Percentiles rank a stretch among this genome's conserved stretches.
These are phyloP conservation scores for Calonectria hongkongensis DNA, from an alignment of 2,329 filamentous ascomycete species.

Conservation along the genomic window DNA sequence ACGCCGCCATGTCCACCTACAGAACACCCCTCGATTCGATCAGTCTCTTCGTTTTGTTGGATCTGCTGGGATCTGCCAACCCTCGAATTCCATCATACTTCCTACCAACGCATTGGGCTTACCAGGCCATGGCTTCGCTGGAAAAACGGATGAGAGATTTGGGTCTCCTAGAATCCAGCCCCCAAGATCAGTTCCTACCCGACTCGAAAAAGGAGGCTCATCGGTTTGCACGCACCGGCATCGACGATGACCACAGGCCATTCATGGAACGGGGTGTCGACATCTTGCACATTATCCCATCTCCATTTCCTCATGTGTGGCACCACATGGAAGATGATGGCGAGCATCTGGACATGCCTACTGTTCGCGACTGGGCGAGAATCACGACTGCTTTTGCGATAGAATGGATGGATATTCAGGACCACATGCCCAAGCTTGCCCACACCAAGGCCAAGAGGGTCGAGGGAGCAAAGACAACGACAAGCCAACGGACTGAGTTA, in stretches of 20 bases:
- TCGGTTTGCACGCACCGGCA: conserved; percentile 70
- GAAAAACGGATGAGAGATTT: conserved; percentile 84
- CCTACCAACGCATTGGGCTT: conserved; percentile 94
- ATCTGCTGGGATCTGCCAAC: conserved; percentile 83
- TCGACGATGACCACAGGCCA: conserved; percentile 93
- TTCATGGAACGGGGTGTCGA: conserved; percentile 92
- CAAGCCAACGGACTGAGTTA: conserved; percentile 59
- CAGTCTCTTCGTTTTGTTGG: conserved; percentile 91
- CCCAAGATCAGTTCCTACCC: conserved; percentile 75
- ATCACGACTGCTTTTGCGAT: conserved; percentile 89
- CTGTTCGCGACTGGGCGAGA: conserved; percentile 90
- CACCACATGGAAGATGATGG: conserved; percentile 90
- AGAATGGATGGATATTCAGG: conserved; percentile 90
- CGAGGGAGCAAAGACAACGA: conserved; percentile 49
- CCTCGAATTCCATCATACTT: conserved; percentile 91
- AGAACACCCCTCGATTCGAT: conserved; percentile 86
- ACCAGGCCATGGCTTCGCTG: conserved; percentile 82
- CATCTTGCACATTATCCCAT: conserved; percentile 91
- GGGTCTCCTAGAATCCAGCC: conserved; percentile 77
- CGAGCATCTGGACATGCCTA: conserved; percentile 86
- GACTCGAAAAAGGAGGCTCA: conserved; percentile 74
- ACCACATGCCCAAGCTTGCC: conserved; percentile 58
- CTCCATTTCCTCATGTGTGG: conserved; percentile 89
- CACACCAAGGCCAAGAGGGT: conserved; percentile 53
- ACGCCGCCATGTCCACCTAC: conserved; percentile 85